phyloP scores from a whole-genome alignment of 352 stramenopile species.

The Phytophthora aleatoria region DNA sequence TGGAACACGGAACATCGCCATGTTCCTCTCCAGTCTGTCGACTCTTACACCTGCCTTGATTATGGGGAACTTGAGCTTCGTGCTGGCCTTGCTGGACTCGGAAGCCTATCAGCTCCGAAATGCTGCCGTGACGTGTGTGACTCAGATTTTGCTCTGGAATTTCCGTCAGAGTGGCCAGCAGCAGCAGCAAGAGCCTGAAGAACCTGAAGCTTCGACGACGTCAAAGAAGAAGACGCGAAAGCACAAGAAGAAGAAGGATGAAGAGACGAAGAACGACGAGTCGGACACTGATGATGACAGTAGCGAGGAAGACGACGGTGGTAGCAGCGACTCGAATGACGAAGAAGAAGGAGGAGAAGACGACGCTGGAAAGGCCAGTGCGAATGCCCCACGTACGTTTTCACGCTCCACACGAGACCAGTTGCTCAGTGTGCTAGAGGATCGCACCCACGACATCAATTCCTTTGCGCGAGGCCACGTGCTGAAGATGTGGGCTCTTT shows the following conservation, averaged over 20 bases:
- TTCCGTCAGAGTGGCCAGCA: conserved; percentile 54
- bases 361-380: conserved; percentile 13
- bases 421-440: conserved; percentile 89
- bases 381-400: conserved; percentile 42
- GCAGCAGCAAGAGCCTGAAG: conserved; percentile 28
- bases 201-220: conserved; percentile 14
- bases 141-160: conserved; percentile 79
- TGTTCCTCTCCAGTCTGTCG: conserved; percentile 69
- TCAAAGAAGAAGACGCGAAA: conserved; percentile 22
- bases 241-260: conserved; percentile 25
- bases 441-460: conserved; percentile 92
- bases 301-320: conserved; percentile 33
- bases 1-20: conserved; percentile 78
- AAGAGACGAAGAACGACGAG: conserved; percentile 24
- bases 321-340: conserved; percentile 28
- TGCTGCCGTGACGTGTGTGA: conserved; percentile 74
- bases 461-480: conserved; percentile 92
- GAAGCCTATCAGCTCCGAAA: conserved; percentile 83
- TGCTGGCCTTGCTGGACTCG: conserved; percentile 73
- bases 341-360: conserved; percentile 37
- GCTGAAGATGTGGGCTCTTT: conserved; percentile 90
- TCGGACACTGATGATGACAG: conserved; percentile 32
- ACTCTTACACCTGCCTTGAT: conserved; percentile 69
- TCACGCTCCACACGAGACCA: conserved; percentile 70
- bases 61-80: conserved; percentile 78